Conservation (phyloP, 2,329 filamentous ascomycete species). For the Aureobasidium melanogenum region DNA sequence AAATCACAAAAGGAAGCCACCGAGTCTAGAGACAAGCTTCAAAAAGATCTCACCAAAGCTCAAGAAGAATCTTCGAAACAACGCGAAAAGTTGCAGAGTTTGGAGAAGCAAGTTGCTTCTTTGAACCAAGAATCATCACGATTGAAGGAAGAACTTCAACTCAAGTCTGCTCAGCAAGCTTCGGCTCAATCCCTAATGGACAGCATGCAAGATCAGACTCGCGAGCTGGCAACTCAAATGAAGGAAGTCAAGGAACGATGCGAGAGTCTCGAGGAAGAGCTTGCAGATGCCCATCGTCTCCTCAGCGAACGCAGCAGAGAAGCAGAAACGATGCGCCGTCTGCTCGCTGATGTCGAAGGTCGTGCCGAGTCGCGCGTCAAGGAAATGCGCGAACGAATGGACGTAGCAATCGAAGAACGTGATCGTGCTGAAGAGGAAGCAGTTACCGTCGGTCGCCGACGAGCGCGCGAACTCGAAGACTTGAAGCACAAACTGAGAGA, state of each 20-base stretch:
- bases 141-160: conserved; percentile 68
- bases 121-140: conserved; percentile 58
- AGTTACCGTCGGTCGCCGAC: conserved; percentile 64
- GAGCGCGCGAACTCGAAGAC: conserved; percentile 78
- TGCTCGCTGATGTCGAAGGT: conserved; percentile 78
- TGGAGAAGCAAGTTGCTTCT: conserved; percentile 66
- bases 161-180: conserved; percentile 77
- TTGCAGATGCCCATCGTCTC: conserved; percentile 78
- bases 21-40: conserved; percentile 61
- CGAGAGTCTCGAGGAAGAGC: conserved; percentile 84
- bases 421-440: conserved; percentile 90
- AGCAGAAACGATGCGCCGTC: conserved; percentile 84
- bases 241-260: conserved; percentile 77
- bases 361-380: conserved; percentile 72
- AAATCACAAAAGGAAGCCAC: conserved; percentile 69
- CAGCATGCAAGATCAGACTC: conserved; percentile 87
- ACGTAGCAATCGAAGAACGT: conserved; percentile 84
- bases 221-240: conserved; percentile 82
- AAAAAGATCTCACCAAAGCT: conserved; percentile 59
- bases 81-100: conserved; percentile 53
- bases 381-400: conserved; percentile 83
- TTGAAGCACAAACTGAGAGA: conserved; percentile 70
- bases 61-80: conserved; percentile 59
- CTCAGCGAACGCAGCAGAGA: conserved; percentile 83
- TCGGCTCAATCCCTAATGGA: conserved; percentile 78